Percentiles rank a stretch among this genome's conserved stretches.
These are phyloP conservation scores for Podochytrium sp. DNA, from an alignment of 192 early-diverging fungal species.

Conservation along the genomic window DNA sequence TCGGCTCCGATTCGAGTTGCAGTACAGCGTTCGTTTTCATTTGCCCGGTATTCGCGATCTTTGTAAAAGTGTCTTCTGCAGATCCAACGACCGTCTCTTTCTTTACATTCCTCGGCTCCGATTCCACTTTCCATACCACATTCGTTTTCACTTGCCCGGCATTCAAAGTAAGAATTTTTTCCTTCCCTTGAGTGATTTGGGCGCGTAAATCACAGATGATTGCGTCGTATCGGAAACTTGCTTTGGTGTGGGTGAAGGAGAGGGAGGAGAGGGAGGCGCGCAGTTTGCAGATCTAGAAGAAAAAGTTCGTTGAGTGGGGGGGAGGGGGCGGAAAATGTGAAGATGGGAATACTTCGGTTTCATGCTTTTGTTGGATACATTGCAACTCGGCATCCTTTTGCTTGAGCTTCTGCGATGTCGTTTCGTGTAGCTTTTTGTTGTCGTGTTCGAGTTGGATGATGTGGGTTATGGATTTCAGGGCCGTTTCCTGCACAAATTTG, in stretches of 20 bases:
- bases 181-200: constrained; percentile 13
- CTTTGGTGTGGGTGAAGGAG: constrained; percentile 41
- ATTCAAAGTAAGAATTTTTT: constrained; percentile 29
- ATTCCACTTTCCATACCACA: constrained; percentile 29
- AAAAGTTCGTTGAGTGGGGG: too few relatives aligned
- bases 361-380: constrained; percentile 30
- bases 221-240: constrained; percentile 40
- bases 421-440: constrained; percentile 31
- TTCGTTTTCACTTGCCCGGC: constrained; percentile 18
- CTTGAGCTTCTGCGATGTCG: constrained; percentile 13
- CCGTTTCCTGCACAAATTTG: constrained; percentile 36
- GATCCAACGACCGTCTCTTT: too few relatives aligned
- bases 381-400: constrained; percentile 33
- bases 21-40: constrained; percentile 29
- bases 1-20: constrained; percentile 42
- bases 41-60: not conserved
- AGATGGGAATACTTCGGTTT: constrained; percentile 31
- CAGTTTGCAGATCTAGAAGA: too few relatives aligned
- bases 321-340: too few relatives aligned
- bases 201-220: constrained; percentile 27
- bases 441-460: constrained; percentile 48
- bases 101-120: constrained; percentile 36
- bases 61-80: too few relatives aligned
- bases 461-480: constrained; percentile 33
- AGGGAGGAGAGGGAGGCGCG: constrained; percentile 38